phyloP scores from a whole-genome alignment of 306 rosid genomes.

The Casuarina equisetifolia region DNA sequence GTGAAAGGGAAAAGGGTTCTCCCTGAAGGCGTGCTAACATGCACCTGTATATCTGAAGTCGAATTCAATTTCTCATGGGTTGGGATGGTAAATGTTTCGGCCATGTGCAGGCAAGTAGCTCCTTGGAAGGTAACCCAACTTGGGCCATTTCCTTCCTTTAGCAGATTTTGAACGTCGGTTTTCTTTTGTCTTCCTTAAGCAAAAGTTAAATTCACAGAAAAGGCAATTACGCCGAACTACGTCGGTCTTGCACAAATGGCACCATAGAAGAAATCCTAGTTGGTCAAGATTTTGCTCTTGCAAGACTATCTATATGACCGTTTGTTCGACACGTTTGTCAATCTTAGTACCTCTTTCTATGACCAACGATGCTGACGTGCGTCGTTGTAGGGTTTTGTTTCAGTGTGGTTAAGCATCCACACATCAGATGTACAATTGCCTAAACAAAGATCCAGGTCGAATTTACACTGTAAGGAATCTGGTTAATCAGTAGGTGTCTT shows the following conservation, averaged over 20 bases:
- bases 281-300: constrained; percentile 42
- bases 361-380: constrained; percentile 15
- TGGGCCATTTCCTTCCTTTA: not conserved
- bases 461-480: not conserved
- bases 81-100: not conserved
- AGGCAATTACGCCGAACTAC: constrained; percentile 4
- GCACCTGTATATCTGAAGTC: not conserved
- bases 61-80: not conserved
- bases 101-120: not conserved
- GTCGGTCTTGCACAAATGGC: constrained; percentile 21
- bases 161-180: not conserved
- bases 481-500: not conserved
- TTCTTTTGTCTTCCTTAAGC: not conserved
- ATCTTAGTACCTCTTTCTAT: constrained; percentile 24
- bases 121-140: constrained; percentile 1
- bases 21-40: not conserved
- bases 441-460: not conserved
- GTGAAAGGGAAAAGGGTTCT: not conserved
- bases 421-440: not conserved
- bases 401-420: not conserved
- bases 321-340: constrained; percentile 35
- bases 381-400: constrained; percentile 20
- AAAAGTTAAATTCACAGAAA: not conserved
- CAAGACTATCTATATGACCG: constrained; percentile 18
- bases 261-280: constrained; percentile 29